Percentiles rank a stretch among this genome's conserved stretches.
These are phyloP conservation scores for Mortierella hygrophila DNA, from an alignment of 192 early-diverging fungal genomes.

Conservation along the genomic window DNA sequence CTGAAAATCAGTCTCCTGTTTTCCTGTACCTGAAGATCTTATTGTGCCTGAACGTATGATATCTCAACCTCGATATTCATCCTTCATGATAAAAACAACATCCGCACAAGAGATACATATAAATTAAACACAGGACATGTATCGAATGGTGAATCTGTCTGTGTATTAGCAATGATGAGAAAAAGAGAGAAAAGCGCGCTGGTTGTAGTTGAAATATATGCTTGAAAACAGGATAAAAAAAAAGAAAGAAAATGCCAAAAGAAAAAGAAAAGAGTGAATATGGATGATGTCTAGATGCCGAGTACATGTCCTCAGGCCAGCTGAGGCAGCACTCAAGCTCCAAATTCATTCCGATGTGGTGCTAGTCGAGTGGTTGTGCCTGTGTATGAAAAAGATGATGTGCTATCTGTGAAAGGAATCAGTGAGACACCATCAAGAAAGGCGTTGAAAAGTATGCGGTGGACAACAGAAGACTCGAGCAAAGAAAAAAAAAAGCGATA, in stretches of 20 bases:
- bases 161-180: constrained; percentile 1
- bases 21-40: no score
- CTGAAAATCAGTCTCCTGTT: no score
- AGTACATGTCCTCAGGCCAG: neutral
- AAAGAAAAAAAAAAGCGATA: neutral
- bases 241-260: constrained; percentile 1
- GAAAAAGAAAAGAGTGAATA: neutral
- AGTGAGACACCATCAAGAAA: neutral
- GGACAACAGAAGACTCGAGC: neutral
- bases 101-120: neutral
- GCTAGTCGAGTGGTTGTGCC: neutral
- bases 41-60: no score
- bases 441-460: neutral
- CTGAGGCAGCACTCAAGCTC: neutral
- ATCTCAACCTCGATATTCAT: no score
- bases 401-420: neutral
- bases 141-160: neutral
- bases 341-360: neutral
- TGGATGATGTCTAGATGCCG: neutral
- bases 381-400: neutral
- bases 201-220: neutral
- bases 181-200: neutral
- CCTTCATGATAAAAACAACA: no score
- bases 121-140: neutral
- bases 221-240: neutral